A percentile compares a stretch with the other conserved stretches of the same genome.
Conservation (phyloP, 2,329 filamentous ascomycete species). For the Fusarium nygamai region DNA sequence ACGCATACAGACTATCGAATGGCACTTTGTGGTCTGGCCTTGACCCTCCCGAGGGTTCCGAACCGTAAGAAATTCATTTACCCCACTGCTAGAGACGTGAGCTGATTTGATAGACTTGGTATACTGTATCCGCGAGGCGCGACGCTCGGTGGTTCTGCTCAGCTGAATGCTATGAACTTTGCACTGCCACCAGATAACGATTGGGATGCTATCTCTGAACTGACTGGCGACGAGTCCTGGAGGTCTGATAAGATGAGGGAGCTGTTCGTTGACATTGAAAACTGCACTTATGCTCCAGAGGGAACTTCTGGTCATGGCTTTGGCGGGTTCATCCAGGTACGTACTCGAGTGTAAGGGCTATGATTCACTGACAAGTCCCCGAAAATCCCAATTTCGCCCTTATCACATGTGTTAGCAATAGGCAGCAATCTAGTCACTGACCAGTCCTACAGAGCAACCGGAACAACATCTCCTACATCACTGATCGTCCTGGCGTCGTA, state of each 20-base stretch:
- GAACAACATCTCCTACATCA: conserved; percentile 35
- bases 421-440: neutral
- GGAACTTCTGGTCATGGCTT: conserved; percentile 54
- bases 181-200: conserved; percentile 26
- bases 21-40: conserved; percentile 34
- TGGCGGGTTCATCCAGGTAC: conserved; percentile 49
- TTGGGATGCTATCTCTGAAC: conserved; percentile 48
- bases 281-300: conserved; percentile 51
- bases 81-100: fast-evolving
- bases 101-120: neutral
- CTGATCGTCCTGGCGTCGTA: conserved; percentile 15
- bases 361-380: neutral
- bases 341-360: fast-evolving
- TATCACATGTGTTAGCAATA: too few species aligned
- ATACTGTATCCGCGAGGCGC: conserved; percentile 38
- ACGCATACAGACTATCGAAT: conserved; percentile 29
- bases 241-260: conserved; percentile 51
- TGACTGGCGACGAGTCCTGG: conserved; percentile 57
- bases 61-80: conserved; percentile 7
- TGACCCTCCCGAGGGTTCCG: conserved; percentile 46
- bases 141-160: conserved; percentile 28
- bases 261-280: conserved; percentile 54
- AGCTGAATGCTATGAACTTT: conserved; percentile 37
- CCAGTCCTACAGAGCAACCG: conserved; percentile 19
- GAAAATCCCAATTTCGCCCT: too few species aligned